These are phyloP conservation scores for Pseudogymnoascus sp. DNA, from an alignment of 2,329 filamentous ascomycete species.

Conservation along the genomic window DNA sequence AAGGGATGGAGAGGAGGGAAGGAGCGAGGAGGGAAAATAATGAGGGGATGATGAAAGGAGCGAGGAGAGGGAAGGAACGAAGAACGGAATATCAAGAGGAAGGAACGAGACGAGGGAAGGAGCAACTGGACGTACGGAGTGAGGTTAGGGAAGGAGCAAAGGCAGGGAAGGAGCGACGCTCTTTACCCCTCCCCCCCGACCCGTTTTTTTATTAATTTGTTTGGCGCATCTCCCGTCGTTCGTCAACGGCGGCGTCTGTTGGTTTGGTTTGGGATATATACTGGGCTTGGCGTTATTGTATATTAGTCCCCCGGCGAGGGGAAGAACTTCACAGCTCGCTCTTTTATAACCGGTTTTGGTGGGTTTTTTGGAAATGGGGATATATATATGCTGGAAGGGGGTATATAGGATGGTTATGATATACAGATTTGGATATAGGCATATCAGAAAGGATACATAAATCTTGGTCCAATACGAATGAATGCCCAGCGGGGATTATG, in stretches of 20 bases:
- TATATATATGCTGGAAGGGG: background rate
- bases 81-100: background rate
- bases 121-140: background rate
- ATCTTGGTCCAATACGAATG: background rate
- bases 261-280: background rate
- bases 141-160: background rate
- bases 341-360: slow-evolving; percentile 49
- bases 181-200: background rate
- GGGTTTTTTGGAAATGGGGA: slow-evolving; percentile 45
- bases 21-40: background rate
- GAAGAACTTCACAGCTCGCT: slow-evolving; percentile 1
- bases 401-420: background rate
- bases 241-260: background rate
- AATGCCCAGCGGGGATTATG: background rate
- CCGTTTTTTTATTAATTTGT: background rate
- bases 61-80: background rate
- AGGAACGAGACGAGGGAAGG: background rate
- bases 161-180: background rate
- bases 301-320: background rate
- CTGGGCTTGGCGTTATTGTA: background rate
- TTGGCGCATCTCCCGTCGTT: background rate
- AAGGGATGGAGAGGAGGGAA: background rate
- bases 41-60: background rate
- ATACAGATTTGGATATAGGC: background rate
- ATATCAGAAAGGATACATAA: background rate